Evolutionary conservation across 495 filamentous ascomycete genomes (phyloP).

Genomic region (Penicillium cinerascens): DNA sequence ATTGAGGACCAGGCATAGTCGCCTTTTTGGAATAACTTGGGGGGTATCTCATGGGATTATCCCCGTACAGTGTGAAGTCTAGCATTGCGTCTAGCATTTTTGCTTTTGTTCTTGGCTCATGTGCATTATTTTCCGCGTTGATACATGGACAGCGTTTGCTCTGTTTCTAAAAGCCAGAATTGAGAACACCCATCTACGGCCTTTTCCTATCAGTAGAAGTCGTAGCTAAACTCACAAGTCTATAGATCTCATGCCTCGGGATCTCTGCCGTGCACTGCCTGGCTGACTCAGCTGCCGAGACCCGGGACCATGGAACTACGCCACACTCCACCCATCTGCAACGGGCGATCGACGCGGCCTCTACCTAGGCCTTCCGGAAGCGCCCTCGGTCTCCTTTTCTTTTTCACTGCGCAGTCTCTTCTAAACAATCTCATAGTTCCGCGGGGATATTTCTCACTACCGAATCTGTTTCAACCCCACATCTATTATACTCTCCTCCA

Average conservation of each 20-base stretch:
- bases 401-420: neutral
- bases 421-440: neutral
- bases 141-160: constrained; percentile 22
- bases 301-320: constrained; percentile 13
- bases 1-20: constrained; percentile 52
- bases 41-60: neutral
- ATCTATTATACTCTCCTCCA: neutral
- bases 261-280: no score
- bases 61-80: constrained; percentile 17
- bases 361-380: constrained; percentile 4
- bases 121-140: constrained; percentile 24
- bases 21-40: neutral
- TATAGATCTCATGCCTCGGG: no score
- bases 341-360: constrained; percentile 14
- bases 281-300: constrained; percentile 4
- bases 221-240: no score
- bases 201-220: neutral
- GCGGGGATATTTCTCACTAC: neutral
- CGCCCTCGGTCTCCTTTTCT: neutral
- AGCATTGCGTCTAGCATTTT: constrained; percentile 20
- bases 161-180: constrained; percentile 20
- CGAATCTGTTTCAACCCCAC: neutral
- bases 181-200: neutral
- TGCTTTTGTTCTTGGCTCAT: constrained; percentile 9
- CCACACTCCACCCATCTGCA: constrained; percentile 15